Base-by-base conservation (phyloP, 345 rosid genomes). In the Camelina neglecta region DNA sequence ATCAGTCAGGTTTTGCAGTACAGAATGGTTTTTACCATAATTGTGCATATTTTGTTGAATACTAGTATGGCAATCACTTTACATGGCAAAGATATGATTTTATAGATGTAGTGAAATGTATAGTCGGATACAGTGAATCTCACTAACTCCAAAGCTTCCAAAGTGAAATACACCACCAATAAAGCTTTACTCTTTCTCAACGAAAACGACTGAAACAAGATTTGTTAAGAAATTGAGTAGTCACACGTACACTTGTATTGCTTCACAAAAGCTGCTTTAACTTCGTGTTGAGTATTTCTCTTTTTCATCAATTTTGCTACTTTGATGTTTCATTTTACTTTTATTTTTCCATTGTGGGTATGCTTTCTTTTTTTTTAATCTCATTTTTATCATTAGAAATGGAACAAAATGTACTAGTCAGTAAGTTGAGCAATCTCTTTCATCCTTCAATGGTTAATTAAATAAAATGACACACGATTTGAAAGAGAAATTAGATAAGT, bases 151-250 rank as follows among this genome's bases (percentile, higher is more conserved):
- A 60, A 68, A 58, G 24, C 12, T 8, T 50, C 55, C 4, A 50
- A 50, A 50, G 55, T 75, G 63, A 29, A 20, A 23, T 18, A 38
- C 65, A 59, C 59, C 35, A 67, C 60, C 26, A 41, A 20, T 68
- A 60, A 75, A 53, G 49, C 35, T 53, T 53, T 29, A 24, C 60
- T 29, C 74, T 60, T 50, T 75, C 55, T 10, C 26, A 18, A 41
- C 6, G 79, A 68, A 75, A 75, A 60, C 48, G 74, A 67, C 56
- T 1, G n/a, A 15, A 74, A 26, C 8, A 60, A 31, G 61, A 54
- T 51, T n/a, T 50, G 59, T 39, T 18, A 7, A 39, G 55, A 59
- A 67, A 50, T 16, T 53, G 61, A 55, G 8, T 16, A 39, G 41
- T 42, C 59, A 60, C 49, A 21, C 23, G 23, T 21, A 21, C 23